These are phyloP conservation scores for Priceomyces fermenticarens DNA, from an alignment of 805 yeast species.

Conservation along the genomic window DNA sequence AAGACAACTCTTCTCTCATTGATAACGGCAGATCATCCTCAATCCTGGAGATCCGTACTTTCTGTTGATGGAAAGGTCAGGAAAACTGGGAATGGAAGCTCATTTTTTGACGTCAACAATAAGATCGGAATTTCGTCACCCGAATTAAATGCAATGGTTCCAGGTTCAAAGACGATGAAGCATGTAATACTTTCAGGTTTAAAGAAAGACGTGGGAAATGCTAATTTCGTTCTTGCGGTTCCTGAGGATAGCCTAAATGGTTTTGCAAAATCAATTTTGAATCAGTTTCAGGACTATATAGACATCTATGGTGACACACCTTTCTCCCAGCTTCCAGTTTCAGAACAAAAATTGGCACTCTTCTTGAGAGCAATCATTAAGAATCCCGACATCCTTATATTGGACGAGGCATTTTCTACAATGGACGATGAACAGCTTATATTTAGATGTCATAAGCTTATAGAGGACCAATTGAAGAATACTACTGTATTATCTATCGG, in stretches of 20 bases:
- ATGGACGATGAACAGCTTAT: constrained; percentile 60
- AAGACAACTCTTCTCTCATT: constrained; percentile 84
- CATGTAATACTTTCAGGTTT: constrained; percentile 73
- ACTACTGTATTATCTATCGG: constrained; percentile 81
- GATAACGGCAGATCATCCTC: constrained; percentile 94
- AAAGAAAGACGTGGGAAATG: constrained; percentile 54
- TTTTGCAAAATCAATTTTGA: constrained; percentile 17
- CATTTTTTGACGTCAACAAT: constrained; percentile 75
- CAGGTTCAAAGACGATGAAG: constrained; percentile 48
- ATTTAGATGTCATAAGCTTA: constrained; percentile 29
- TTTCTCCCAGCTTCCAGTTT: constrained; percentile 58
- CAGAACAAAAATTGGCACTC: constrained; percentile 75
- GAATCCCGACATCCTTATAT: constrained; percentile 70
- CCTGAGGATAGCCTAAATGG: constrained; percentile 13
- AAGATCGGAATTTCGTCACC: constrained; percentile 88
- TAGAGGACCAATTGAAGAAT: constrained; percentile 15
- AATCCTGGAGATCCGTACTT: constrained; percentile 80
- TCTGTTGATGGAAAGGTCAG: constrained; percentile 64
- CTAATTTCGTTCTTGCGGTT: constrained; percentile 47
- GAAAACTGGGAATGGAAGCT: constrained; percentile 65
- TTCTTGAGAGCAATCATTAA: constrained; percentile 77
- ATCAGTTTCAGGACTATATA: constrained; percentile 26
- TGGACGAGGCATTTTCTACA: constrained; percentile 92
- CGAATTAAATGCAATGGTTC: constrained; percentile 86
- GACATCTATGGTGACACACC: constrained; percentile 28